Conservation (phyloP, 129 eudicot genomes). For the Apium graveolens region DNA sequence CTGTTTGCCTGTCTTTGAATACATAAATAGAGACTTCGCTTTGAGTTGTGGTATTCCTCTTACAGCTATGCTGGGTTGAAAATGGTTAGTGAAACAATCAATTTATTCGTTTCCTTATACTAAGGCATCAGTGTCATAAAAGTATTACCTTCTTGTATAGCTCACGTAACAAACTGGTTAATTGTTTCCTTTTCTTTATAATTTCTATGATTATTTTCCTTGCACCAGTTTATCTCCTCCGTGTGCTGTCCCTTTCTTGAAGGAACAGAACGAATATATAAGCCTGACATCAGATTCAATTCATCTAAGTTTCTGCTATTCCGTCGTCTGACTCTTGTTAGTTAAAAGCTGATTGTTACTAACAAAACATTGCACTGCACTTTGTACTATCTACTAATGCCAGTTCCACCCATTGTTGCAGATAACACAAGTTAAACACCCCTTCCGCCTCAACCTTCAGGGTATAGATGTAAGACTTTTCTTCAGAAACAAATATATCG, state of each 20-base stretch:
- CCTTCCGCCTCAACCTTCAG: background rate
- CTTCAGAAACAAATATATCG: background rate
- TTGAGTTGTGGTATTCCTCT: too few species aligned
- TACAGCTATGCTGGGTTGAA: background rate
- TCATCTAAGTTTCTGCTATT: background rate
- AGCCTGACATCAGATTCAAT: too few species aligned
- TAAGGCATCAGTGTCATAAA: background rate
- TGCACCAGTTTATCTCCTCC: too few species aligned
- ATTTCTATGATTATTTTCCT: too few species aligned
- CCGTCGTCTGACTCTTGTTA: background rate
- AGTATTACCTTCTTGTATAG: too few species aligned
- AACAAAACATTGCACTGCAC: background rate
- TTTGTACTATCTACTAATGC: background rate
- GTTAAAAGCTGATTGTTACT: background rate
- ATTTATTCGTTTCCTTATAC: background rate
- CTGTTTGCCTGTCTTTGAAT: background rate
- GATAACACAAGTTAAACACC: background rate
- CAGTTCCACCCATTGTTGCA: background rate
- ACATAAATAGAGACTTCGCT: too few species aligned
- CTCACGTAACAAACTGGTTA: too few species aligned
- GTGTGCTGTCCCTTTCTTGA: too few species aligned
- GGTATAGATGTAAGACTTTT: background rate
- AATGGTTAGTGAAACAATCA: background rate
- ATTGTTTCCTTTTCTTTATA: too few species aligned
- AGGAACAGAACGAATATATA: too few species aligned